These are phyloP conservation scores for Candolleomyces efflorescens DNA, from an alignment of 768 basidiomycete genomes.

Conservation along the genomic window DNA sequence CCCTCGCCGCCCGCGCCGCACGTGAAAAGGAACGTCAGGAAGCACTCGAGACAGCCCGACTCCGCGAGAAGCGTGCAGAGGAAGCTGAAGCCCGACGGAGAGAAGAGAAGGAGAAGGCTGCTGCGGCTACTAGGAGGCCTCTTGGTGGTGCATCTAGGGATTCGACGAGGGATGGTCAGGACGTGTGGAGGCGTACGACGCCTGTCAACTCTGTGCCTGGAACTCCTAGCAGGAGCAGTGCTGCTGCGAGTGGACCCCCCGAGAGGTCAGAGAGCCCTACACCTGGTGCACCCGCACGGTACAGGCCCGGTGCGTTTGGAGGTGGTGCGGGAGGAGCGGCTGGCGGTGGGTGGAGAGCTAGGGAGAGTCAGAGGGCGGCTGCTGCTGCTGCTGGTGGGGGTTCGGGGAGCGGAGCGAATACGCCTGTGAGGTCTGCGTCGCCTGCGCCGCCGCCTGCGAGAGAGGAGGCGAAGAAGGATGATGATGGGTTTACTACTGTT, in stretches of 20 bases:
- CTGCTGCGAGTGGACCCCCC: constrained; percentile 23
- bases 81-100: constrained; percentile 52
- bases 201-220: constrained; percentile 24
- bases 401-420: constrained; percentile 19
- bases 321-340: constrained; percentile 18
- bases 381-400: constrained; percentile 21
- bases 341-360: constrained; percentile 58
- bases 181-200: constrained; percentile 28
- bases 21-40: constrained; percentile 50
- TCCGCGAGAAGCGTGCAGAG: constrained; percentile 63
- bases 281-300: constrained; percentile 38
- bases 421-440: constrained; percentile 17
- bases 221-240: constrained; percentile 22
- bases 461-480: constrained; percentile 45
- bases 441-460: constrained; percentile 32
- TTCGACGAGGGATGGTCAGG: constrained; percentile 21
- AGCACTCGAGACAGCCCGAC: constrained; percentile 49
- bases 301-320: constrained; percentile 35
- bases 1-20: constrained; percentile 43
- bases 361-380: constrained; percentile 43
- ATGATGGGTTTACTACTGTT: constrained; percentile 73
- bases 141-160: constrained; percentile 19
- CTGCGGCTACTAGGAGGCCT: constrained; percentile 22
- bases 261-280: constrained; percentile 53
- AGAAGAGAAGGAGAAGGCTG: constrained; percentile 24